Evolutionary conservation across 108 stramenopile genomes (phyloP), one percentile per base, ranked within the genome.

Genomic region (Aurantiochytrium sp.): DNA sequence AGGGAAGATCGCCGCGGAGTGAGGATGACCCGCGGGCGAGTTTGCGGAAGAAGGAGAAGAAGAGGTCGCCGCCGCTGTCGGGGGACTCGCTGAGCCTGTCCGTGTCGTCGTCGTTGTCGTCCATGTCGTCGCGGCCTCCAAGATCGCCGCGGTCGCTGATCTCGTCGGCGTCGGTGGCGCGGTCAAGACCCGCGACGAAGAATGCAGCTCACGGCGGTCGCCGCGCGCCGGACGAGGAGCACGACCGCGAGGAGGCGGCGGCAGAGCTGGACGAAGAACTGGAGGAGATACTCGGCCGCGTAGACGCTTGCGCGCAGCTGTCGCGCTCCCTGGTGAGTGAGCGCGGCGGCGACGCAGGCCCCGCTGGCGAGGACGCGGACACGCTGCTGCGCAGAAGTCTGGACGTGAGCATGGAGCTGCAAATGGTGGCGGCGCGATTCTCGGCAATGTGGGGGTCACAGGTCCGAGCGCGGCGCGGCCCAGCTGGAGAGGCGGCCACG

Each of bases 401-500:
- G 0, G 59, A 65, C 34, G 59, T 65, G 34, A 65, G 59, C 59
- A 65, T 65, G 59, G 59, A 65, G 24, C 59, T 65, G 1, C 59
- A 65, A 27, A 65, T 65, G 59, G 59, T 65, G 15, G 59, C 59
- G 3, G 59, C 59, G 0, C 27, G 59, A 34, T 65, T 65, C 4
- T 65, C 59, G 34, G 59, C 59, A 8, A 65, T 65, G 59, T 65
- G 59, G 59, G 59, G 59, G 24, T 65, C 59, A 65, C 59, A 65
- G 19, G 32, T 65, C 19, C 59, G 59, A 8, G 50, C 59, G 15
- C 59, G 32, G 1, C 10, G 15, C 22, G 27, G 59, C 1, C 32
- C 27, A 30, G 59, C 53, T 21, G 17, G 21, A 12, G 12, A 21
- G 53, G 53, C 17, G 17, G 21, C 53, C 12, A 54, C 53, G 21